Conservation (phyloP, 208 protist species). For the Porcisia deanei region DNA sequence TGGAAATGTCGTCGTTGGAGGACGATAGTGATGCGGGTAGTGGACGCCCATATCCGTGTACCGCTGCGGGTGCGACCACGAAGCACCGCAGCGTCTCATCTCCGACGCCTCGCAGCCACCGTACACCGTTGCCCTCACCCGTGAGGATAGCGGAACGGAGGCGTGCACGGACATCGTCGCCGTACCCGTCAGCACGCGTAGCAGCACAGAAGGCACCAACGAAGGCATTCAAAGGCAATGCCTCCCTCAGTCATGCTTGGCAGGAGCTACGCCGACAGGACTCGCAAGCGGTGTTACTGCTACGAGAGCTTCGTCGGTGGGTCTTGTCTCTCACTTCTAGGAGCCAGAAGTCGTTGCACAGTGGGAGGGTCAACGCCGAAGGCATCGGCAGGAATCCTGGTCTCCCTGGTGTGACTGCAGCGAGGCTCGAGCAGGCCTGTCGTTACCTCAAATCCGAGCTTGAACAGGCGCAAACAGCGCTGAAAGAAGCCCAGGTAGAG, state of each 20-base stretch:
- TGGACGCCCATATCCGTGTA: neutral
- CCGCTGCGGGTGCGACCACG: neutral
- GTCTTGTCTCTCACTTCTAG: neutral
- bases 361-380: neutral
- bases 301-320: conserved; percentile 2
- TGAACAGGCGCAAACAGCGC: neutral
- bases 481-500: conserved; percentile 38
- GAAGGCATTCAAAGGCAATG: neutral
- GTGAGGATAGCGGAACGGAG: neutral
- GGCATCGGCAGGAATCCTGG: neutral
- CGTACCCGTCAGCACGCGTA: neutral
- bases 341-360: neutral
- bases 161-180: conserved; percentile 6
- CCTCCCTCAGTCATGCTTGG: neutral
- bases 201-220: neutral
- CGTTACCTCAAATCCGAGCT: conserved; percentile 43
- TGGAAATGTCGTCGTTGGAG: neutral
- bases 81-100: conserved; percentile 4
- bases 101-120: conserved; percentile 1
- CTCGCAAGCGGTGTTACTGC: conserved; percentile 1
- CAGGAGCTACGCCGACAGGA: neutral
- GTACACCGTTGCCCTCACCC: neutral
- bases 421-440: conserved; percentile 44
- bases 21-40: neutral
- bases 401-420: neutral